Evolutionary conservation across 2,329 filamentous ascomycete genomes (phyloP).

Genomic region (Aurifilum marmelostoma): DNA sequence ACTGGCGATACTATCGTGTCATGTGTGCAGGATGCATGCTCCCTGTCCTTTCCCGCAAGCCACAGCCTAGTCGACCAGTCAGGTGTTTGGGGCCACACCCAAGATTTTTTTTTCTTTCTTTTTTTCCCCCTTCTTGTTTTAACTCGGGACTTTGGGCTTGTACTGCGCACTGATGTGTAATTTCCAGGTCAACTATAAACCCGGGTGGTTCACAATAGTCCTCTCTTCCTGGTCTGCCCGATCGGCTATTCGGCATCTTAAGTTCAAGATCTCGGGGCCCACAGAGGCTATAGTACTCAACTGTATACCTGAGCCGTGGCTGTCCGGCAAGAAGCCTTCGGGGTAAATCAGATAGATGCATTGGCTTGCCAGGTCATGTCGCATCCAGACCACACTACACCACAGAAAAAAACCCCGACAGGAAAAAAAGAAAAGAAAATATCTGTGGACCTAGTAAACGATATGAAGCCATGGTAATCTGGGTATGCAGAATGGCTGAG

Average conservation of each 20-base stretch:
- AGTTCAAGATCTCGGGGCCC: background rate
- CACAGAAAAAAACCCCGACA: no score
- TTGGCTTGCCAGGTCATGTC: no score
- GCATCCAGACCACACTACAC: no score
- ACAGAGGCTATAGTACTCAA: no score
- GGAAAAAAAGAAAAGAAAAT: background rate
- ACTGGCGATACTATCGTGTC: background rate
- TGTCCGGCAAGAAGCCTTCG: background rate
- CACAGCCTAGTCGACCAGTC: background rate
- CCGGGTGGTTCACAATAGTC: no score
- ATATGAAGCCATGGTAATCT: background rate
- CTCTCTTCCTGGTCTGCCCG: background rate
- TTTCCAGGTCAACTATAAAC: background rate
- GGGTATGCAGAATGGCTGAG: background rate
- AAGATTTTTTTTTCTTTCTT: background rate
- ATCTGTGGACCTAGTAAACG: background rate
- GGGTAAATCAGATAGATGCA: background rate
- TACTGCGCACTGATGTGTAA: background rate
- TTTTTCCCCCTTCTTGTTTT: background rate
- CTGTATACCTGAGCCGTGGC: background rate
- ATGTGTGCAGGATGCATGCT: background rate
- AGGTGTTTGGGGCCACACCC: background rate
- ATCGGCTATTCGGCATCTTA: conserved; percentile 13
- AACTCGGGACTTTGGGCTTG: background rate
- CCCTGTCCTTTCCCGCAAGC: background rate